Evolutionary conservation across 306 rosid genomes (phyloP).

Genomic region (Cicer judaicum): DNA sequence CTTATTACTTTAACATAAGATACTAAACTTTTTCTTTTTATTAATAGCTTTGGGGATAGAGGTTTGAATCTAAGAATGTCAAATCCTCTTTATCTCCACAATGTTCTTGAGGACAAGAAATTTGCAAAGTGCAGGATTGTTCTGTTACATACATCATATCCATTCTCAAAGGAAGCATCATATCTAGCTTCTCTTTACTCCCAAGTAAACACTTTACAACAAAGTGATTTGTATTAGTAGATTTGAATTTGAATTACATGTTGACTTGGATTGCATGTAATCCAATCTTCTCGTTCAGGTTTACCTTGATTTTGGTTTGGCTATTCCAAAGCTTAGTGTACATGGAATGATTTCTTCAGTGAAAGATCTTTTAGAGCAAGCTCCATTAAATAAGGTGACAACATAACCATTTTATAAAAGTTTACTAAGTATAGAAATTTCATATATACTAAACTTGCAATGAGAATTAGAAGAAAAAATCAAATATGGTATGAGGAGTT

Average conservation of each 20-base stretch:
- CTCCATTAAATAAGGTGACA: constrained; percentile 82
- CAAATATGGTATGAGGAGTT: no score
- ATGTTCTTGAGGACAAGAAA: constrained; percentile 86
- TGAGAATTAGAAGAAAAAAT: no score
- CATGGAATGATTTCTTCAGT: constrained; percentile 86
- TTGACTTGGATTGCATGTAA: constrained; percentile 10
- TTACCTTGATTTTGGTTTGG: constrained; percentile 91
- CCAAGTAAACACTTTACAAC: constrained; percentile 57
- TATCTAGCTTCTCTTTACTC: constrained; percentile 83
- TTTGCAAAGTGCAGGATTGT: constrained; percentile 72
- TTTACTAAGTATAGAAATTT: constrained; percentile 1
- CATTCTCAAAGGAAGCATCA: constrained; percentile 93
- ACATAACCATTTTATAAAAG: neutral
- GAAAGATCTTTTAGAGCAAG: constrained; percentile 86
- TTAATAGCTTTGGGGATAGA: constrained; percentile 83
- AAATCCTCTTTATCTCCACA: constrained; percentile 88
- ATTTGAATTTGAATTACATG: constrained; percentile 29
- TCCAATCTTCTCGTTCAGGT: constrained; percentile 55
- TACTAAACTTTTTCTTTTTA: constrained; percentile 34
- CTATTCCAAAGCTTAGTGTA: constrained; percentile 87
- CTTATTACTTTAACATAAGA: constrained; percentile 11
- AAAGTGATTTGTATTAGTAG: constrained; percentile 20
- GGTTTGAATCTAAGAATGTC: constrained; percentile 81
- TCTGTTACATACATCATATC: constrained; percentile 86
- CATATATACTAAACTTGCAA: no score